phyloP scores from a whole-genome alignment of 805 yeast species.

The Saturnispora halmiae region DNA sequence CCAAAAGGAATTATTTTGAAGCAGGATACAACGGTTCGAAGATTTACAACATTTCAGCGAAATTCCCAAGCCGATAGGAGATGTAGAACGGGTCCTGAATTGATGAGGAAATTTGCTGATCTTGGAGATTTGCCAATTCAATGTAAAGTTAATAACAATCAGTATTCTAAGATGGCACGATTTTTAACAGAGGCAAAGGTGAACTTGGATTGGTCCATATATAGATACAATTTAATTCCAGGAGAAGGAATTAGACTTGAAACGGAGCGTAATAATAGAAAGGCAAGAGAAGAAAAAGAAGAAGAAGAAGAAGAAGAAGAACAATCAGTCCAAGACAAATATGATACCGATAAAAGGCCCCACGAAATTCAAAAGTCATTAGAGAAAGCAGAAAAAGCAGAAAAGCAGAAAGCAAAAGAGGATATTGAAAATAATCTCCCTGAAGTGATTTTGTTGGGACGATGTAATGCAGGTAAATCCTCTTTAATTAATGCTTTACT shows the following conservation, averaged over 20 bases:
- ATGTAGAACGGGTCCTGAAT: constrained; percentile 18
- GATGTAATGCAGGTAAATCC: constrained; percentile 83
- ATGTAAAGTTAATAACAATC: constrained; percentile 7
- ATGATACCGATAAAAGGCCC: constrained; percentile 18
- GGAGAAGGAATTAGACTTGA: constrained; percentile 32
- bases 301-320: constrained; percentile 4
- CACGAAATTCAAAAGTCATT: too few relatives aligned
- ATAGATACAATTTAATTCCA: constrained; percentile 46
- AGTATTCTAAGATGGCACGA: constrained; percentile 19
- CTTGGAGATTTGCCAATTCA: constrained; percentile 10
- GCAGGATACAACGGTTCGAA: too few relatives aligned
- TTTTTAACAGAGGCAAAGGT: constrained; percentile 41
- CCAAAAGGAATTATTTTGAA: too few relatives aligned
- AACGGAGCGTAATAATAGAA: background rate
- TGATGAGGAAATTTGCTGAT: constrained; percentile 15
- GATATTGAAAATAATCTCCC: constrained; percentile 42
- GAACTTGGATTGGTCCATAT: constrained; percentile 52
- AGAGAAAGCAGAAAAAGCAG: constrained; percentile 20
- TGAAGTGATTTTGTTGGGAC: constrained; percentile 66
- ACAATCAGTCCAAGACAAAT: constrained; percentile 7
- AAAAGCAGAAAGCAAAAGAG: constrained; percentile 16
- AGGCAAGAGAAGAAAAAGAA: constrained; percentile 7
- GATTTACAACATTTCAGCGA: background rate
- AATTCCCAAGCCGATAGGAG: background rate
- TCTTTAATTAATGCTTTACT: constrained; percentile 59